These are phyloP conservation scores for Lentinula sp. DNA, from an alignment of 768 basidiomycete species.

Conservation along the genomic window DNA sequence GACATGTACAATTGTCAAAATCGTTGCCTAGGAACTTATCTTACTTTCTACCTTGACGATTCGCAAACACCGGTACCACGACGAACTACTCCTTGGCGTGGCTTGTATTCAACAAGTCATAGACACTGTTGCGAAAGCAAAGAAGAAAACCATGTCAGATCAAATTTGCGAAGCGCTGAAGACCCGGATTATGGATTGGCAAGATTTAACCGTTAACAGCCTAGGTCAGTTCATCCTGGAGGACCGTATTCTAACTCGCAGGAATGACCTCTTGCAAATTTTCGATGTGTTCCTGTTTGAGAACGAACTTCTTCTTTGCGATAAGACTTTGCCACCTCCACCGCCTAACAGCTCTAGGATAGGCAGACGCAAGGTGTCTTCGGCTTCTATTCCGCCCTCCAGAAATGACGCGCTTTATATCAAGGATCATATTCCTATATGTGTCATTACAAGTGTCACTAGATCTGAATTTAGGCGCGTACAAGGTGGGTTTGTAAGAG, in stretches of 20 bases:
- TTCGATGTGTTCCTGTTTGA: conserved; percentile 5
- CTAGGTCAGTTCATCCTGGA: neutral
- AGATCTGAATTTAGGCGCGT: neutral
- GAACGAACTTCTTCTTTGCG: neutral
- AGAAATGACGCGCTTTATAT: neutral
- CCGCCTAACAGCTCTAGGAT: neutral
- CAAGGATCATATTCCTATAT: neutral
- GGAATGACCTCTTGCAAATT: neutral
- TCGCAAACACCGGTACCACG: neutral
- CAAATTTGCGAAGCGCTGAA: neutral
- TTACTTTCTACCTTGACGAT: neutral
- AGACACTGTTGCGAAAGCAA: neutral
- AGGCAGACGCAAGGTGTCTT: neutral
- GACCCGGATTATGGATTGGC: conserved; percentile 1
- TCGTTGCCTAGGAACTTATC: neutral
- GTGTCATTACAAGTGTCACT: neutral
- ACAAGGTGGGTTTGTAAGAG: neutral
- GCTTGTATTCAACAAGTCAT: neutral
- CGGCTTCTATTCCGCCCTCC: neutral
- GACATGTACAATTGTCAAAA: neutral
- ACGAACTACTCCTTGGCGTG: neutral
- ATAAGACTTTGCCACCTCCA: neutral
- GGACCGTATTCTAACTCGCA: neutral
- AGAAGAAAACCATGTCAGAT: neutral
- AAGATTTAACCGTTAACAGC: neutral